These are phyloP conservation scores for Phytophthora citricola DNA, from an alignment of 352 stramenopile genomes.

Conservation along the genomic window DNA sequence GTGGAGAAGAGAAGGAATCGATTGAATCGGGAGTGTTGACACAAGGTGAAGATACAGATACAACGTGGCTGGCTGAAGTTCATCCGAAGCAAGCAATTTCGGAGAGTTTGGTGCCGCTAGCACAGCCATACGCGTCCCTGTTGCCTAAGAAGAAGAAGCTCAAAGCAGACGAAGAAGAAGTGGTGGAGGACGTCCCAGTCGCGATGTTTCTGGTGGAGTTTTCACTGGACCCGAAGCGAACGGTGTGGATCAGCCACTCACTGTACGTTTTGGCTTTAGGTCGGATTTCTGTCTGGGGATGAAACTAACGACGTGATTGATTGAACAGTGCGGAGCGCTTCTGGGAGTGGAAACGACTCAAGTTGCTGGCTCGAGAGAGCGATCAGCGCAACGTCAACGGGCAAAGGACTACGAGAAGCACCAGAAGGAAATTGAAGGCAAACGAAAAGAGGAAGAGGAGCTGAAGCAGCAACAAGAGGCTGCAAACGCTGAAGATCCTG, in stretches of 20 bases:
- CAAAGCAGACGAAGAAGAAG: conserved; percentile 20
- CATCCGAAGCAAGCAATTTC: conserved; percentile 41
- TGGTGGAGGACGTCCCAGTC: conserved; percentile 48
- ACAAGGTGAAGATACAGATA: not conserved
- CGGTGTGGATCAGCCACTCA: conserved; percentile 74
- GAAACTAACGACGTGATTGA: not conserved
- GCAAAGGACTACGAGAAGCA: conserved; percentile 28
- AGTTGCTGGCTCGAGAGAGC: conserved; percentile 37
- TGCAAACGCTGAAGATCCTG: not conserved
- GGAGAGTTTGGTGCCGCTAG: conserved; percentile 36
- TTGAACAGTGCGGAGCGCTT: conserved; percentile 47
- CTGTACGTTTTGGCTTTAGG: conserved; percentile 44
- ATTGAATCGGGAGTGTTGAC: not conserved
- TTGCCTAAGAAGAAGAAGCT: conserved; percentile 23
- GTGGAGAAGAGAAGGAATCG: not conserved
- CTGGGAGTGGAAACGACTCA: conserved; percentile 56
- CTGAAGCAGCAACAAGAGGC: conserved; percentile 4
- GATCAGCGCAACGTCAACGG: conserved; percentile 14
- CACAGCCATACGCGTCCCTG: conserved; percentile 16
- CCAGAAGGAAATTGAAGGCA: conserved; percentile 9
- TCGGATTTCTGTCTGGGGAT: too few species aligned
- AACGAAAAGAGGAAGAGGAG: conserved; percentile 24
- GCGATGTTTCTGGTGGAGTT: conserved; percentile 78
- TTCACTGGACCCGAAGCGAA: conserved; percentile 62
- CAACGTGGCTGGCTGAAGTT: conserved; percentile 37